Conservation (phyloP, 2,329 filamentous ascomycete species). For the Myriangium duriaei region DNA sequence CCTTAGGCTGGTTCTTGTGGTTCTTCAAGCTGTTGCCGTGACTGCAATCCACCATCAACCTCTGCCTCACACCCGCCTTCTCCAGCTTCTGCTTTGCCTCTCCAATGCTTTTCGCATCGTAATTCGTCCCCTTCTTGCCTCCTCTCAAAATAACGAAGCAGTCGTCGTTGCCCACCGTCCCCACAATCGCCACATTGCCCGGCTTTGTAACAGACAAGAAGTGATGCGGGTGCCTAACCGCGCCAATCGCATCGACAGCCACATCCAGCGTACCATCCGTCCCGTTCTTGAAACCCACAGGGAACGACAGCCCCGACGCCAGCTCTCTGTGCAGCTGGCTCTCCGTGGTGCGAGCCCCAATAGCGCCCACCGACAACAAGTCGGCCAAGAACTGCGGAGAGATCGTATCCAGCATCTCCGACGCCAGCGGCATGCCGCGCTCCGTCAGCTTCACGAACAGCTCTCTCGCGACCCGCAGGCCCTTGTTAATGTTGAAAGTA, state of each 20-base stretch:
- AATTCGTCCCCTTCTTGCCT: conserved; percentile 89
- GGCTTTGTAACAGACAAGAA: conserved; percentile 97
- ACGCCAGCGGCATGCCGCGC: conserved; percentile 90
- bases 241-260: conserved; percentile 89
- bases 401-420: conserved; percentile 97
- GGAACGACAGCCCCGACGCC: conserved; percentile 87
- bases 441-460: conserved; percentile 86
- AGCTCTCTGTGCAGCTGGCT: conserved; percentile 91
- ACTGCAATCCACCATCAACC: conserved; percentile 96
- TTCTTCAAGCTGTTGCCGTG: conserved; percentile 86
- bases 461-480: conserved; percentile 71
- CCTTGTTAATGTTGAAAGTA: conserved; percentile 98
- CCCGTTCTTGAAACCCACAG: conserved; percentile 98
- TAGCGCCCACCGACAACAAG: conserved; percentile 77
- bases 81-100: conserved; percentile 68
- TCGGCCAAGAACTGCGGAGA: conserved; percentile 95
- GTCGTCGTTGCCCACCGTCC: conserved; percentile 88
- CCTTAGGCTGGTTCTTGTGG: conserved; percentile 94
- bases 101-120: conserved; percentile 70
- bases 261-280: conserved; percentile 84
- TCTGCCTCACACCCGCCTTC: conserved; percentile 56
- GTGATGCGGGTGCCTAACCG: conserved; percentile 83
- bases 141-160: conserved; percentile 94
- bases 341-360: conserved; percentile 94
- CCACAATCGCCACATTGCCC: conserved; percentile 86